phyloP scores from a whole-genome alignment of 345 rosid species.

The Mangifera indica region DNA sequence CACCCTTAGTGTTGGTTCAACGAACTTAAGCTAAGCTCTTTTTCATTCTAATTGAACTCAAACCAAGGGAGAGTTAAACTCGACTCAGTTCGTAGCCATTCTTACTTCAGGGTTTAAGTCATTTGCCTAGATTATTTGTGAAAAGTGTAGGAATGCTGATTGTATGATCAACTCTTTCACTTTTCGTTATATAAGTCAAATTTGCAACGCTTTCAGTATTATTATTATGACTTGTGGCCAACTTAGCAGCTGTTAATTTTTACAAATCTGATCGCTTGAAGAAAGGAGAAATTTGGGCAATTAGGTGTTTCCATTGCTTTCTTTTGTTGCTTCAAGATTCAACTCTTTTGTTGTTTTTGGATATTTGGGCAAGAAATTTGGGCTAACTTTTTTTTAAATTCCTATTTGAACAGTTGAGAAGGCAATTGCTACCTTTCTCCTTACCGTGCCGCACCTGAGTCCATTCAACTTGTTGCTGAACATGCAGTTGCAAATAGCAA shows the following conservation, averaged over 20 bases:
- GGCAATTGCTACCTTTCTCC: conserved; percentile 96
- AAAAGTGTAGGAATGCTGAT: too few species aligned
- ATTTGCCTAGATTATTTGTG: too few species aligned
- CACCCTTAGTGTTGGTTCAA: too few species aligned
- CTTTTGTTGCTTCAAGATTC: too few species aligned
- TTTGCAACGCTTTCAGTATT: not conserved
- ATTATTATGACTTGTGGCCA: conserved; percentile 60
- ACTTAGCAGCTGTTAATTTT: conserved; percentile 92
- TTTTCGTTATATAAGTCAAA: not conserved
- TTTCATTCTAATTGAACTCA: too few species aligned
- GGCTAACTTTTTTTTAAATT: not conserved
- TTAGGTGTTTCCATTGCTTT: too few species aligned
- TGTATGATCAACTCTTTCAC: not conserved
- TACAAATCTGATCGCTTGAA: conserved; percentile 89
- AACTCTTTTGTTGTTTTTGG: not conserved
- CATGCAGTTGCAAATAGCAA: conserved; percentile 92
- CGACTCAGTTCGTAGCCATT: too few species aligned
- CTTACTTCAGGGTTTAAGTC: too few species aligned
- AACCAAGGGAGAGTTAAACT: too few species aligned
- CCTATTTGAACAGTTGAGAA: conserved; percentile 63
- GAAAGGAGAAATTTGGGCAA: conserved; percentile 90
- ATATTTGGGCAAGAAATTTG: too few species aligned
- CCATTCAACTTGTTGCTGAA: conserved; percentile 86
- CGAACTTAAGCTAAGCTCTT: too few species aligned
- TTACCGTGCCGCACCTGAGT: conserved; percentile 91